phyloP scores from a whole-genome alignment of 106 monocot genomes.

The Triglochin maritima region DNA sequence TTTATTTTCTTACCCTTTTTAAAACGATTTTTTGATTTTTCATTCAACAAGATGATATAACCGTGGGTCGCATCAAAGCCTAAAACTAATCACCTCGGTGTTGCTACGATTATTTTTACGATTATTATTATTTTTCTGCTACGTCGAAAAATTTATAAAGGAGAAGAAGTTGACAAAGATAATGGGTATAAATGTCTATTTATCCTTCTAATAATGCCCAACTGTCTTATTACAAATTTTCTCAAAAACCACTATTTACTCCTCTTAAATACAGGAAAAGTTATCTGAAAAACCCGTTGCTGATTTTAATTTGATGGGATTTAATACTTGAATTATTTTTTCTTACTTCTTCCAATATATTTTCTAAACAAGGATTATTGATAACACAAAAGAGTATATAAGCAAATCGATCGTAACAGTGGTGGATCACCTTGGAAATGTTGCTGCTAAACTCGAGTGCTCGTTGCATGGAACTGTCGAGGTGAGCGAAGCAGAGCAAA shows the following conservation, averaged over 20 bases:
- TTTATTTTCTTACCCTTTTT: too few species aligned
- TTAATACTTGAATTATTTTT: too few species aligned
- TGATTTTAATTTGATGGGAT: neutral
- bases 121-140: too few species aligned
- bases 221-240: neutral
- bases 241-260: neutral
- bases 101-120: too few species aligned
- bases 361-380: neutral
- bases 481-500: neutral
- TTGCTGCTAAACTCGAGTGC: constrained; percentile 1
- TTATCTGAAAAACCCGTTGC: neutral
- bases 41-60: too few species aligned
- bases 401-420: neutral
- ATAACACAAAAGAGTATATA: neutral
- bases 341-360: neutral
- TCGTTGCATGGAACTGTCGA: neutral
- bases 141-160: too few species aligned
- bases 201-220: too few species aligned
- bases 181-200: too few species aligned
- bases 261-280: neutral
- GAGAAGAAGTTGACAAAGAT: too few species aligned
- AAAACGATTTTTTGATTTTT: too few species aligned
- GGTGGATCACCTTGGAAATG: constrained; percentile 5
- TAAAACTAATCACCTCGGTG: too few species aligned
- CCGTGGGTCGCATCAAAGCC: too few species aligned